Evolutionary conservation across 305 asterid species (phyloP).

Genomic region (Fraxinus nigra): DNA sequence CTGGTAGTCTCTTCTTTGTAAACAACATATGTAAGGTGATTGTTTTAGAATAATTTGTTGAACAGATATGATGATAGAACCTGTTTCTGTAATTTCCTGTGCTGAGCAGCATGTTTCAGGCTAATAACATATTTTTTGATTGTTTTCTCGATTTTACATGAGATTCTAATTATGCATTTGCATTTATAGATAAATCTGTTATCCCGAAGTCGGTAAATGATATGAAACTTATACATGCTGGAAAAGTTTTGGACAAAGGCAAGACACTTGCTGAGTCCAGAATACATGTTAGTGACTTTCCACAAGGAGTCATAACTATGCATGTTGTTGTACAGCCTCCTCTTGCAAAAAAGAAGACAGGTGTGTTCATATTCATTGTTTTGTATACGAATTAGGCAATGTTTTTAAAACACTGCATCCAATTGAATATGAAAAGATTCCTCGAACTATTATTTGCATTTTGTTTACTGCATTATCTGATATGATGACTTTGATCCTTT

Average conservation of each 20-base stretch:
- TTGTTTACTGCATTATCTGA: background rate
- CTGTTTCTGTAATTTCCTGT: background rate
- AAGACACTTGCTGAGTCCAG: slow-evolving; percentile 23
- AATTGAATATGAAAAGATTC: background rate
- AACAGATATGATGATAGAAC: background rate
- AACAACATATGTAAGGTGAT: background rate
- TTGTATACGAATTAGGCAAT: background rate
- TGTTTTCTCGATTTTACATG: background rate
- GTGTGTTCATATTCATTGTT: slow-evolving; percentile 13
- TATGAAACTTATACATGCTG: slow-evolving; percentile 25
- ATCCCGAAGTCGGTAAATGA: slow-evolving; percentile 17
- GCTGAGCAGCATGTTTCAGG: background rate
- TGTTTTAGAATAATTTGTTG: background rate
- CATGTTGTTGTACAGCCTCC: slow-evolving; percentile 25
- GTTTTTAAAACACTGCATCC: background rate
- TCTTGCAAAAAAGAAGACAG: slow-evolving; percentile 8
- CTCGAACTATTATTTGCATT: background rate
- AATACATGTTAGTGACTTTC: slow-evolving; percentile 14
- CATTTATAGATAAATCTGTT: slow-evolving; percentile 15
- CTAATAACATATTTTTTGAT: background rate
- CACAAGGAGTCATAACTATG: slow-evolving; percentile 23
- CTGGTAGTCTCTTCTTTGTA: background rate
- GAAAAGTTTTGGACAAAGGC: slow-evolving; percentile 17
- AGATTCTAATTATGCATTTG: background rate
- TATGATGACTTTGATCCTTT: background rate